Evolutionary conservation across 2,329 filamentous ascomycete species (phyloP).

Genomic region (Ophiosphaerella narmari): DNA sequence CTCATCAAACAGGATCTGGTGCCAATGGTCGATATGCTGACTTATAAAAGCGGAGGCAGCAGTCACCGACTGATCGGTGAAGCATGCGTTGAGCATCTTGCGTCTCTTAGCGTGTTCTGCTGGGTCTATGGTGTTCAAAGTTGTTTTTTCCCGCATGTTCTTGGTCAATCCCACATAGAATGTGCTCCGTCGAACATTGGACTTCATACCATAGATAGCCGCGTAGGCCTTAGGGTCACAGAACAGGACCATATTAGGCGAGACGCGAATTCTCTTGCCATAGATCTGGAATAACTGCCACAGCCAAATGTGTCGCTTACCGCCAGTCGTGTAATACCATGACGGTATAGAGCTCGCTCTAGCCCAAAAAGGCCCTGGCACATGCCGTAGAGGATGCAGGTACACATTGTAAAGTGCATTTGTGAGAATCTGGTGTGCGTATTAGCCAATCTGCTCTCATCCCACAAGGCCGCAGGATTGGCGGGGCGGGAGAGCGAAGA

Average conservation of each 20-base stretch:
- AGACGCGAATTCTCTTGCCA: conserved; percentile 7
- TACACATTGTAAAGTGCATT: too few species aligned
- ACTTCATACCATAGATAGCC: conserved; percentile 9
- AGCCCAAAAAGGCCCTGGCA: too few species aligned
- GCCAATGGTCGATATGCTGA: conserved; percentile 14
- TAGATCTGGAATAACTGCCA: conserved; percentile 6
- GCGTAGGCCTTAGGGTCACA: conserved; percentile 1
- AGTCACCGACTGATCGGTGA: conserved; percentile 7
- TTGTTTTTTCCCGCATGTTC: conserved; percentile 3
- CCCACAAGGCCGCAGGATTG: too few species aligned
- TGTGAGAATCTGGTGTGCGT: too few species aligned
- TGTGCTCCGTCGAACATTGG: conserved; percentile 8
- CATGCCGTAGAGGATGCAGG: too few species aligned
- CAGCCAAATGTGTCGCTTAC: conserved; percentile 19
- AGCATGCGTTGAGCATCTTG: conserved; percentile 3
- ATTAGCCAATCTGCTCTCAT: too few species aligned
- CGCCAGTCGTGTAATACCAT: conserved; percentile 2
- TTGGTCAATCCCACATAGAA: conserved; percentile 11
- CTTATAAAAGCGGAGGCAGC: conserved; percentile 5
- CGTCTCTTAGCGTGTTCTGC: conserved; percentile 5
- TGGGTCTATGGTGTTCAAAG: conserved; percentile 5
- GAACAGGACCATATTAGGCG: conserved; percentile 9
- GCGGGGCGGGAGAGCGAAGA: too few species aligned
- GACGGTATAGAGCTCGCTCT: too few species aligned
- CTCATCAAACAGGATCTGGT: conserved; percentile 5